A percentile compares a stretch with the other conserved stretches of the same genome.
phyloP scores from a whole-genome alignment of 208 protist genomes.

The Acanthamoeba royreba region DNA sequence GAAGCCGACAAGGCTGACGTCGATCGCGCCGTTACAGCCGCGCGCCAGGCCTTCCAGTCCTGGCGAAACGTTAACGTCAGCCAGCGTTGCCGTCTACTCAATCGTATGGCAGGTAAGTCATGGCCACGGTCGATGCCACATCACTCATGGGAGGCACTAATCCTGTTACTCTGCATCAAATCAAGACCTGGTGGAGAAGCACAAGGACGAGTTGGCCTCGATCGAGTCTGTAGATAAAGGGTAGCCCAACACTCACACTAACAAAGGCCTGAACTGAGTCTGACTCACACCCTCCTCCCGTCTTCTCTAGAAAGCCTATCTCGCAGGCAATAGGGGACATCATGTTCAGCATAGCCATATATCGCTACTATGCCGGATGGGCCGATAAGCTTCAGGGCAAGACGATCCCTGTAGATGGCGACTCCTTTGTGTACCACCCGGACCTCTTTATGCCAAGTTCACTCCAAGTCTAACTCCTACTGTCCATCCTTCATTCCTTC shows the following conservation, averaged over 20 bases:
- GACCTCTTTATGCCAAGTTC: no score
- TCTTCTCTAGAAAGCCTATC: not conserved
- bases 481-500: no score
- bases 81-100: constrained; percentile 58
- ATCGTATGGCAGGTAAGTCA: constrained; percentile 79
- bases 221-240: no score
- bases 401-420: constrained; percentile 65
- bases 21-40: constrained; percentile 55
- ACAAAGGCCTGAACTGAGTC: no score
- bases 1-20: constrained; percentile 83
- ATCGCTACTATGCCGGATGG: constrained; percentile 87
- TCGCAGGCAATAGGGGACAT: not conserved
- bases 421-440: constrained; percentile 77
- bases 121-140: no score
- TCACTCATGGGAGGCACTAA: no score
- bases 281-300: no score
- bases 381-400: constrained; percentile 88
- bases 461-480: no score
- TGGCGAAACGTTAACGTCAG: not conserved
- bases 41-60: constrained; percentile 42
- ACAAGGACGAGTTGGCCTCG: constrained; percentile 79
- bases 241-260: not conserved
- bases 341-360: constrained; percentile 74
- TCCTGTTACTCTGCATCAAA: no score
- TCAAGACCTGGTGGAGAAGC: constrained; percentile 77